phyloP scores from a whole-genome alignment of 2,329 filamentous ascomycete species.

The Albophoma yamanashiensis region DNA sequence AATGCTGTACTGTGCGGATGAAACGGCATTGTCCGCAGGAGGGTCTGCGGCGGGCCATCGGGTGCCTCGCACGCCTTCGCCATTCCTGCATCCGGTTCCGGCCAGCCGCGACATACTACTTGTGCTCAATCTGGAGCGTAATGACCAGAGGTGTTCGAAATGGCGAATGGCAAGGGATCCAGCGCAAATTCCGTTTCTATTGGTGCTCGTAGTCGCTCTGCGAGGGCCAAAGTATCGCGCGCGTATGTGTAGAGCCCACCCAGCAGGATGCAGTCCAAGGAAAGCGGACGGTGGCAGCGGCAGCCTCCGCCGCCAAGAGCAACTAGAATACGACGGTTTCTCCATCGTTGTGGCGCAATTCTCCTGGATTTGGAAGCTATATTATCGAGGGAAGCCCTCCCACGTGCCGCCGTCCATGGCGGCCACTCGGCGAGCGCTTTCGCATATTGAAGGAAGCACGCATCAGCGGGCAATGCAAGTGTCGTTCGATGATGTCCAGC shows the following conservation, averaged over 20 bases:
- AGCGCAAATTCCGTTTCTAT: too few relatives aligned
- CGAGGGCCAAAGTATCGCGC: neutral
- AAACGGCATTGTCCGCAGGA: too few relatives aligned
- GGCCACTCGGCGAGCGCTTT: neutral
- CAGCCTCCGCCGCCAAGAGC: neutral
- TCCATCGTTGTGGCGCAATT: neutral
- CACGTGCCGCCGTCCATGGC: neutral
- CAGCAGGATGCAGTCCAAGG: neutral
- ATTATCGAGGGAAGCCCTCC: neutral
- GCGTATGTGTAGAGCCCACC: neutral
- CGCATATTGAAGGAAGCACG: neutral
- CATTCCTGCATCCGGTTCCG: too few relatives aligned
- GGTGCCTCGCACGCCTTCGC: too few relatives aligned
- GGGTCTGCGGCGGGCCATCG: too few relatives aligned
- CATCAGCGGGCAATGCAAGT: neutral
- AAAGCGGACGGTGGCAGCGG: too few relatives aligned
- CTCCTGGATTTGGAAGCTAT: neutral
- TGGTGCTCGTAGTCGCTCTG: neutral
- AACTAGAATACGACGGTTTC: neutral
- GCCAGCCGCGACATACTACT: too few relatives aligned
- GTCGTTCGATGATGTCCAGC: neutral
- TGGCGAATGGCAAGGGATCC: too few relatives aligned
- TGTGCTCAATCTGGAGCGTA: too few relatives aligned
- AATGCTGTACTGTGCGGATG: neutral
- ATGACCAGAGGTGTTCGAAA: too few relatives aligned